Evolutionary conservation across 768 basidiomycete species (phyloP).

Genomic region (Rhodosporidiobolus odoratus): DNA sequence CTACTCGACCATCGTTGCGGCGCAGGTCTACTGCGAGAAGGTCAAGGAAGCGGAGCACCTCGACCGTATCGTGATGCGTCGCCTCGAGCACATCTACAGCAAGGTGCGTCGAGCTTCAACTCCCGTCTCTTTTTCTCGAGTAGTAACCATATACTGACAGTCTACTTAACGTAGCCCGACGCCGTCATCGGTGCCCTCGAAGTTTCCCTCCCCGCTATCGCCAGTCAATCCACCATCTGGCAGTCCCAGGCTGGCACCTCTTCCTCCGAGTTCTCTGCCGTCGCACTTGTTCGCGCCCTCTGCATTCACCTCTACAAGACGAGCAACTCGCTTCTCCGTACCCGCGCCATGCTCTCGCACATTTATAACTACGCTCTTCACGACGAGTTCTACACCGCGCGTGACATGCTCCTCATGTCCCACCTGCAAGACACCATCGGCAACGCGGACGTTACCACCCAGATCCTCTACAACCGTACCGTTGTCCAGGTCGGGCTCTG

Average conservation of each 20-base stretch:
- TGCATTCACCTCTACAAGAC: slow-evolving; percentile 90
- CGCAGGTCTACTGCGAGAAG: slow-evolving; percentile 84
- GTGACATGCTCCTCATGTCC: slow-evolving; percentile 98
- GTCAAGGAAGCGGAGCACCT: slow-evolving; percentile 69
- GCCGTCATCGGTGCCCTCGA: slow-evolving; percentile 87
- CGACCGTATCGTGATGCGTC: slow-evolving; percentile 83
- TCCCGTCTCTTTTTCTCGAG: slow-evolving; percentile 20
- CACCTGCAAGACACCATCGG: slow-evolving; percentile 95
- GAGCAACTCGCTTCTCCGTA: slow-evolving; percentile 83
- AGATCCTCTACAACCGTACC: slow-evolving; percentile 95
- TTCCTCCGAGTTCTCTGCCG: slow-evolving; percentile 47
- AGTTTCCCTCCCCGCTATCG: slow-evolving; percentile 56
- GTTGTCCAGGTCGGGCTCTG: slow-evolving; percentile 95
- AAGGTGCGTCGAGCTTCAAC: slow-evolving; percentile 58
- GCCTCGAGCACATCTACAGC: slow-evolving; percentile 95
- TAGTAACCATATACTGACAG: background rate
- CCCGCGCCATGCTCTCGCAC: slow-evolving; percentile 93
- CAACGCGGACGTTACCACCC: slow-evolving; percentile 91
- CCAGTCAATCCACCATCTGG: slow-evolving; percentile 52
- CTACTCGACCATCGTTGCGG: slow-evolving; percentile 86
- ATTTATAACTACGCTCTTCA: slow-evolving; percentile 95
- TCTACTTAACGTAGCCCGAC: slow-evolving; percentile 61
- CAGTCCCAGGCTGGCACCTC: slow-evolving; percentile 60
- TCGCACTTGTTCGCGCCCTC: slow-evolving; percentile 72
- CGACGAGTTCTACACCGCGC: slow-evolving; percentile 91